Evolutionary conservation across 2,329 filamentous ascomycete species (phyloP), one percentile per base, ranked within the genome.

Genomic region (Arachnomyces sp.): DNA sequence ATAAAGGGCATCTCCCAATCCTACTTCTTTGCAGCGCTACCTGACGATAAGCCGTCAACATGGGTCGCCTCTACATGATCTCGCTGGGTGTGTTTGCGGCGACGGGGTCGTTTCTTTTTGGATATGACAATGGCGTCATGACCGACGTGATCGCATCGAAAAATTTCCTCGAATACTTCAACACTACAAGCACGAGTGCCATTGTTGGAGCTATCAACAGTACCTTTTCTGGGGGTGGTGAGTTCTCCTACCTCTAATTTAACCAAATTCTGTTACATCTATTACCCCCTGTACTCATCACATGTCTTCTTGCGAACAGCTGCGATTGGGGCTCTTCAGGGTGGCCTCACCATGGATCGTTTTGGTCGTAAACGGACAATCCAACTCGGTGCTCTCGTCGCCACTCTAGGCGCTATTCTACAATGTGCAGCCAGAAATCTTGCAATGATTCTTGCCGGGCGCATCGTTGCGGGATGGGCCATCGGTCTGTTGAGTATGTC

Each of bases 311-410:
- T 25, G 21, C 21, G 9, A 25, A 25, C 9, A 25, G 21, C 21
- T 25, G 21, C 74, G 25, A 72, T 77, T 46, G 74, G 74, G 3
- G 65, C 72, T 18, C 60, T 77, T 16, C 69, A 72, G 56, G 72
- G 68, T 41, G 74, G 73, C 13, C 61, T 74, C 21, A 77, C 78
- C 9, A 78, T 78, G 59, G 79, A 83, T 49, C 66, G 68, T 16
- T 71, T 80, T 36, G 79, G 79, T 9, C 72, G 79, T 39, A 70
- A 71, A 48, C 67, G 65, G 47, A 78, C 78, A 16, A 76, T 81
- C 41, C 69, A 79, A 52, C 65, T 80, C 33, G 78, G 77, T 12
- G 76, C 75, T 5, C 46, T 68, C 11, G 72, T 82, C 52, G 77
- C 75, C 52, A 52, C 71, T 3, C 32, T 82, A 17, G 80, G 78